Base-by-base conservation (phyloP, 2,329 filamentous ascomycete species). In the Moelleriella libera region DNA sequence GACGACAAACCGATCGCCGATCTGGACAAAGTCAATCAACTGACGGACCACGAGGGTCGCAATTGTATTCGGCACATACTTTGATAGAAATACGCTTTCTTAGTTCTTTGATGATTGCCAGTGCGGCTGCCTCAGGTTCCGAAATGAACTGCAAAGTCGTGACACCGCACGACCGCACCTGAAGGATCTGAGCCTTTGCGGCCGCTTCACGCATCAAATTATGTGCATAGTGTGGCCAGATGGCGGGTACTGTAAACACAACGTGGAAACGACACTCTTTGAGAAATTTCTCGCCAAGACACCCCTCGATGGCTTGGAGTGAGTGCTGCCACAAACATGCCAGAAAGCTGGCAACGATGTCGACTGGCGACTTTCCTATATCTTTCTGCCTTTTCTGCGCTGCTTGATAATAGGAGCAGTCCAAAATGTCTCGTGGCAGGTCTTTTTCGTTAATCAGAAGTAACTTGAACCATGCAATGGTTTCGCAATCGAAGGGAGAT, bases 71-170 rank as follows among this genome's bases (percentile, higher is more conserved):
- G 6, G 4, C 4, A 39, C 44, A n/a, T 48, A 56, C 55, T 41
- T 57, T 46, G 0, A 63, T 52, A 0, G 52, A 54, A 0, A 51
- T 53, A 1, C 56, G 50, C 5, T 55, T 51, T 0, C 53, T 50
- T 0, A 65, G 46, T 2, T 63, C 60, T 1, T 55, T 50, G 0
- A 71, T 50, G 0, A 62, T 63, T 0, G 66, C 62, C 0, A 73
- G 39, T 0, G 68, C 68, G 1, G 69, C 69, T 0, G 69, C 70
- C 49, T 73, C 69, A 0, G 69, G 70, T 48, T 73, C 70, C 0
- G 64, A 61, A 0, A 71, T 51, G 40, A 71, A 66, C 0, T 49
- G 40, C 5, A 70, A 44, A 0, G 44, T 56, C 0, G 69, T 70
- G 0, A 55, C 34, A 0, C 61, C 64, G 1, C 55, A 55, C 0